Evolutionary conservation across 179 eudicot genomes (phyloP), one percentile per base, ranked within the genome.

Genomic region (Vitellaria paradoxa): DNA sequence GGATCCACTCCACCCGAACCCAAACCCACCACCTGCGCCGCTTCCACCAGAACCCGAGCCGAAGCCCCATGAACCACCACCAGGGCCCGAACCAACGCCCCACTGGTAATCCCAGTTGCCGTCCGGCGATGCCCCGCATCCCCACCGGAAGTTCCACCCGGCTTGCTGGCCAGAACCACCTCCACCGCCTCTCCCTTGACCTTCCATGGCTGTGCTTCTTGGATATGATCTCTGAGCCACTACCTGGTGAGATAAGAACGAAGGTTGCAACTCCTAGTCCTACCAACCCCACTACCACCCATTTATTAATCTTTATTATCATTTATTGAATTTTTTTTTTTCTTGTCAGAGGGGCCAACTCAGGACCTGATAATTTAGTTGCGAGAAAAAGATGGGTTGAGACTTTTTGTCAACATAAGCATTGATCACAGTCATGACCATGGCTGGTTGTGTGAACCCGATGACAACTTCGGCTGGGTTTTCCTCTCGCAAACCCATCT

Each of bases 51-150:
- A 52, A 11, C 74, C 62, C 45, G 74, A 71, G 9, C 61, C 74
- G 14, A 71, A 71, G 5, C 45, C 74, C 60, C 60, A 71, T 12
- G 61, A 52, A n/a, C 45, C 14, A 30, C 74, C 74, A 14, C 46
- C 45, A 18, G 61, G 74, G 74, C 61, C 61, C 13, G 61, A 52
- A 7, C 62, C 62, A 6, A 55, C 45, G 12, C 74, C 74, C 74
- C 74, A 71, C 62, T 12, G 62, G 61, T 71, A 71, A 24, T 71
- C 61, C 74, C 74, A 53, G 21, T 12, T 71, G 6, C 74, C 74
- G 20, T 71, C 61, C 5, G 74, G 74, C 10, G 45, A 50, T 55
- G 21, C 56, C 3, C 21, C 61, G 62, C 61, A 13, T 12, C 74
- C 74, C 9, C 45, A 71, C 9, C 12, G 62, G 74, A 71, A 71